Conservation (phyloP, 495 filamentous ascomycete genomes). For the Neurospora discreta region DNA sequence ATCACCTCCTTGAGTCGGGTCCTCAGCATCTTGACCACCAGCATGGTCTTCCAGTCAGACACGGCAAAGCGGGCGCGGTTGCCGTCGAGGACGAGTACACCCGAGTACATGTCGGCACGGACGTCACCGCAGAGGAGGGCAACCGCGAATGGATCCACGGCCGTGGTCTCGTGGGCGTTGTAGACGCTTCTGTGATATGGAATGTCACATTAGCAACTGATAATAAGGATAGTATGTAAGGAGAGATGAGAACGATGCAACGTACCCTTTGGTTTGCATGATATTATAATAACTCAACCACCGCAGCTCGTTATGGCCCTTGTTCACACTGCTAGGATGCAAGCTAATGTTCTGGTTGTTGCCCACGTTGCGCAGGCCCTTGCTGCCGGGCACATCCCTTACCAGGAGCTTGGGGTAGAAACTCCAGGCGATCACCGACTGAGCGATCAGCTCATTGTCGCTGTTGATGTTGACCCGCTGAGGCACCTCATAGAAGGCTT, state of each 20-base stretch:
- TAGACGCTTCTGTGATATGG: conserved; percentile 42
- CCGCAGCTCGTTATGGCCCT: conserved; percentile 50
- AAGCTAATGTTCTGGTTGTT: conserved; percentile 83
- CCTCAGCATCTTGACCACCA: conserved; percentile 71
- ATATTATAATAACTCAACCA: conserved; percentile 93
- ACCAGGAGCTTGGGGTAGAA: conserved; percentile 91
- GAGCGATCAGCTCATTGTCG: conserved; percentile 62
- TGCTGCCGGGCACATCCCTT: conserved; percentile 53
- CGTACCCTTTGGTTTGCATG: conserved; percentile 76
- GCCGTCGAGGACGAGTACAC: conserved; percentile 73
- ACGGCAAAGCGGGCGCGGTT: conserved; percentile 80
- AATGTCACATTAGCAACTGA: conserved; percentile 4
- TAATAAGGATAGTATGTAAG: background rate
- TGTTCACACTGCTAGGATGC: conserved; percentile 80
- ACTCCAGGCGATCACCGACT: conserved; percentile 75
- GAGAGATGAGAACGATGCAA: background rate
- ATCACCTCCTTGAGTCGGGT: conserved; percentile 57
- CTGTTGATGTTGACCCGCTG: conserved; percentile 60
- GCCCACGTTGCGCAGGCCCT: conserved; percentile 78
- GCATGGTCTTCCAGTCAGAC: conserved; percentile 81
- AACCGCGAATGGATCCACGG: conserved; percentile 70
- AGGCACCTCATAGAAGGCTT: conserved; percentile 70
- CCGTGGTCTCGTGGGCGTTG: conserved; percentile 83
- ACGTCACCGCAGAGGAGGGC: conserved; percentile 78
- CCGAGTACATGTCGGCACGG: conserved; percentile 77